Evolutionary conservation across 208 protist genomes (phyloP).

Genomic region (Acanthamoeba culbertsoni): DNA sequence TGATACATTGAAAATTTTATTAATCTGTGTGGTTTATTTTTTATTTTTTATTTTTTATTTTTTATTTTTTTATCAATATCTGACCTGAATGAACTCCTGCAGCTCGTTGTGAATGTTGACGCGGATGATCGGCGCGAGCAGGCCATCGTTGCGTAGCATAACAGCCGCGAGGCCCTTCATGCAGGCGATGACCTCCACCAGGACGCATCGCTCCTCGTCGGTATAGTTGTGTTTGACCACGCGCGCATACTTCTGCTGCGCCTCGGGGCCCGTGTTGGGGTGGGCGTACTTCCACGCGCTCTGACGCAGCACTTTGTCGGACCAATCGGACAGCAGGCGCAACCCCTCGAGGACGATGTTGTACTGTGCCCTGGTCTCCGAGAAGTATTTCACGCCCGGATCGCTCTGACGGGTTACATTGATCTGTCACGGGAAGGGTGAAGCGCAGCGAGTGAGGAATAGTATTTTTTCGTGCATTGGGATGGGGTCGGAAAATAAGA

Average conservation of each 20-base stretch:
- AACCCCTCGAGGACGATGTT: slow-evolving; percentile 63
- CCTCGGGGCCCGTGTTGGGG: slow-evolving; percentile 63
- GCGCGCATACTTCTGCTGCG: neutral
- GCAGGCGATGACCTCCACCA: slow-evolving; percentile 81
- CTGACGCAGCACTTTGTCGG: slow-evolving; percentile 73
- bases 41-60: too few species aligned
- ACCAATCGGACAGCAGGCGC: slow-evolving; percentile 76
- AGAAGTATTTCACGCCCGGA: neutral
- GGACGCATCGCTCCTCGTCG: slow-evolving; percentile 63
- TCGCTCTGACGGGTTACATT: neutral
- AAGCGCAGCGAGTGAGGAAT: too few species aligned
- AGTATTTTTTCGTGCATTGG: too few species aligned
- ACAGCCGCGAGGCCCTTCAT: slow-evolving; percentile 76
- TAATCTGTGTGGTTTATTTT: too few species aligned
- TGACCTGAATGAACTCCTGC: slow-evolving; percentile 83
- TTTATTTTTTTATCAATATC: too few species aligned
- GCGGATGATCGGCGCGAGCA: slow-evolving; percentile 65
- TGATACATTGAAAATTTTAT: too few species aligned
- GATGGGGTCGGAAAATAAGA: too few species aligned
- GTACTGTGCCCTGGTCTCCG: neutral
- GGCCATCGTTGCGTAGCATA: neutral
- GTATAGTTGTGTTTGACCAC: slow-evolving; percentile 84
- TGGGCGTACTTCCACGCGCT: slow-evolving; percentile 81
- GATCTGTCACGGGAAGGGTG: too few species aligned
- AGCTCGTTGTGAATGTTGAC: slow-evolving; percentile 74